Conservation (phyloP, 2,329 filamentous ascomycete species). For the Fusarium citri region DNA sequence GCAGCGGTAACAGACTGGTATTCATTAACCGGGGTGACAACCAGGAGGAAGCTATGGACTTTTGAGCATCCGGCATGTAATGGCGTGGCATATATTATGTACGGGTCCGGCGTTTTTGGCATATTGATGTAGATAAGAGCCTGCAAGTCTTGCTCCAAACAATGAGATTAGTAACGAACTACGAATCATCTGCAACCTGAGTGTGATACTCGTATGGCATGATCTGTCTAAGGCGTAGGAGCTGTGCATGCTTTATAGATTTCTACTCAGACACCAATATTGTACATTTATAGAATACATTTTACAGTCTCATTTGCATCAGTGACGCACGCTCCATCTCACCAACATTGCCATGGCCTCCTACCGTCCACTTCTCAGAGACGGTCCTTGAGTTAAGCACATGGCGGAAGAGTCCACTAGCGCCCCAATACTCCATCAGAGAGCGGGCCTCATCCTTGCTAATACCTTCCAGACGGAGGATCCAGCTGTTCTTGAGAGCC, state of each 20-base stretch:
- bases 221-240: background rate
- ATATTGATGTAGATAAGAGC: slow-evolving; percentile 41
- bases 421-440: slow-evolving; percentile 93
- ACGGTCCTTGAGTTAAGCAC: slow-evolving; percentile 78
- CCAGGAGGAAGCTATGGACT: slow-evolving; percentile 61
- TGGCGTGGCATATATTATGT: slow-evolving; percentile 30
- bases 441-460: slow-evolving; percentile 79
- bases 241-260: slow-evolving; percentile 23
- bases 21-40: slow-evolving; percentile 68
- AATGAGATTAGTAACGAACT: slow-evolving; percentile 11
- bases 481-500: slow-evolving; percentile 61
- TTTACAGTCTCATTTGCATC: slow-evolving; percentile 60
- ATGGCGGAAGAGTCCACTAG: slow-evolving; percentile 80
- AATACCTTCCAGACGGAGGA: slow-evolving; percentile 73
- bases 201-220: background rate
- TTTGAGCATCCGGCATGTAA: slow-evolving; percentile 39
- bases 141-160: slow-evolving; percentile 28
- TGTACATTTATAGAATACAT: slow-evolving; percentile 48
- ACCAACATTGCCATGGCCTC: slow-evolving; percentile 83
- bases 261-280: slow-evolving; percentile 43
- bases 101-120: slow-evolving; percentile 50
- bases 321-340: slow-evolving; percentile 80
- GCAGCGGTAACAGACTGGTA: slow-evolving; percentile 75
- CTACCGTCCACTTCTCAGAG: slow-evolving; percentile 84
- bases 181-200: background rate